These are phyloP conservation scores for Penium margaritaceum DNA, from an alignment of 139 green algal species.

Conservation along the genomic window DNA sequence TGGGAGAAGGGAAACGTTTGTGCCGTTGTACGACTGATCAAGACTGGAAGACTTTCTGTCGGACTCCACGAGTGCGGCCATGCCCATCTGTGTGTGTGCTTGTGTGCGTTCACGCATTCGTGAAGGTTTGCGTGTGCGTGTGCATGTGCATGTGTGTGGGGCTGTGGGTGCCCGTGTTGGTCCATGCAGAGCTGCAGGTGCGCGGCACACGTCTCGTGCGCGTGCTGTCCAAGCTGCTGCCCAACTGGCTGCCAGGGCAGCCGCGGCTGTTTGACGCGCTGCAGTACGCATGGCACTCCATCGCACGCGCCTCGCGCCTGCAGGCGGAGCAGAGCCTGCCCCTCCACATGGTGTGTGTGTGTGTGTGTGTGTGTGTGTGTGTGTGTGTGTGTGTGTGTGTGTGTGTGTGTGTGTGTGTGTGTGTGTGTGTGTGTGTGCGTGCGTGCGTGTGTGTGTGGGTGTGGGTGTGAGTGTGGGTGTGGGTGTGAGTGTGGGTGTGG, in stretches of 20 bases:
- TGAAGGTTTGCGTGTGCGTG: not conserved
- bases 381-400: not conserved
- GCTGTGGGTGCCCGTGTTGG: no score
- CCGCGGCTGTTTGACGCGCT: constrained; percentile 35
- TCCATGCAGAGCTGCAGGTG: constrained; percentile 48
- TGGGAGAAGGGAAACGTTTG: no score
- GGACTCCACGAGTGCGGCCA: no score
- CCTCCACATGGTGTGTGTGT: constrained; percentile 30
- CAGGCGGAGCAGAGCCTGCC: constrained; percentile 42
- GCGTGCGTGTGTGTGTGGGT: constrained; percentile 37
- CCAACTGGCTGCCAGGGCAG: constrained; percentile 43
- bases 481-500: constrained; percentile 60
- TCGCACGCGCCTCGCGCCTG: constrained; percentile 17
- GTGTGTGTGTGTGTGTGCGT: not conserved
- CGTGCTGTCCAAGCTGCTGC: constrained; percentile 64
- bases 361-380: not conserved
- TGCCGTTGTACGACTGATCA: no score
- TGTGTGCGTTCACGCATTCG: no score
- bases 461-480: constrained; percentile 73
- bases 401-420: not conserved
- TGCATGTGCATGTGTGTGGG: not conserved
- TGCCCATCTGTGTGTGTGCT: not conserved
- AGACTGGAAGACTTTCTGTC: no score
- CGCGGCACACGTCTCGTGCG: constrained; percentile 72
- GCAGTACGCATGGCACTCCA: constrained; percentile 36